A percentile compares a stretch with the other conserved stretches of the same genome.
Conservation (phyloP, 306 rosid genomes). For the Lathyrus sativus region DNA sequence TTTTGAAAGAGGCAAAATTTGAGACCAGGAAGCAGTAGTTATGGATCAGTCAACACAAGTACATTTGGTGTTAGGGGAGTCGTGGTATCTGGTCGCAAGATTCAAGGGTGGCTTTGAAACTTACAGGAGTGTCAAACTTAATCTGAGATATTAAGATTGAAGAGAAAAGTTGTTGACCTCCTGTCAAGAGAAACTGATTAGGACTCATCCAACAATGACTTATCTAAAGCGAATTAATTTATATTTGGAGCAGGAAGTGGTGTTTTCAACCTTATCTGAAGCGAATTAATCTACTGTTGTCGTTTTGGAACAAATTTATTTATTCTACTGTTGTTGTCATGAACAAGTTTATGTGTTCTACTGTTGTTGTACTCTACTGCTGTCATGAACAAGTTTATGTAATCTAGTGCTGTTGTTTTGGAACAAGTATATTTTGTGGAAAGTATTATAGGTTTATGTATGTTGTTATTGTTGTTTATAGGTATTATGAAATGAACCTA, state of each 20-base stretch:
- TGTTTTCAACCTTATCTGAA: background rate
- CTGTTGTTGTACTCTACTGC: too few species aligned
- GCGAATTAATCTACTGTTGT: too few species aligned
- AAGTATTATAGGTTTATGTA: too few species aligned
- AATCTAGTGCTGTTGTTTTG: too few species aligned
- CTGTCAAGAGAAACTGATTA: slow-evolving; percentile 21
- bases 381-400: too few species aligned
- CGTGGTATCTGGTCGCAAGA: background rate
- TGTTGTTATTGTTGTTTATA: too few species aligned
- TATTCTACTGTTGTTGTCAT: too few species aligned
- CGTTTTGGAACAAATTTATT: too few species aligned
- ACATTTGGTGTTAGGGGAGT: slow-evolving; percentile 15
- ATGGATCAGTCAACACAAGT: background rate
- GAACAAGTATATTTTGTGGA: too few species aligned
- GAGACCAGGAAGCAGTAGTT: slow-evolving; percentile 19
- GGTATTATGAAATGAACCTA: too few species aligned
- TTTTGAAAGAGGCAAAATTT: slow-evolving; percentile 32
- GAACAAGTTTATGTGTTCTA: too few species aligned
- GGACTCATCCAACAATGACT: slow-evolving; percentile 3
- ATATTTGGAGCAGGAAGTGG: slow-evolving; percentile 24
- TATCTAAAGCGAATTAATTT: slow-evolving; percentile 22
- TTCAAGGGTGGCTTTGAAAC: slow-evolving; percentile 24
- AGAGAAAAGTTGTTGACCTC: slow-evolving; percentile 19
- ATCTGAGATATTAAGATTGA: slow-evolving; percentile 11
- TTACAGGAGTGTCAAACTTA: background rate